Evolutionary conservation across 352 stramenopile species (phyloP).

Genomic region (Phytophthora quininea): DNA sequence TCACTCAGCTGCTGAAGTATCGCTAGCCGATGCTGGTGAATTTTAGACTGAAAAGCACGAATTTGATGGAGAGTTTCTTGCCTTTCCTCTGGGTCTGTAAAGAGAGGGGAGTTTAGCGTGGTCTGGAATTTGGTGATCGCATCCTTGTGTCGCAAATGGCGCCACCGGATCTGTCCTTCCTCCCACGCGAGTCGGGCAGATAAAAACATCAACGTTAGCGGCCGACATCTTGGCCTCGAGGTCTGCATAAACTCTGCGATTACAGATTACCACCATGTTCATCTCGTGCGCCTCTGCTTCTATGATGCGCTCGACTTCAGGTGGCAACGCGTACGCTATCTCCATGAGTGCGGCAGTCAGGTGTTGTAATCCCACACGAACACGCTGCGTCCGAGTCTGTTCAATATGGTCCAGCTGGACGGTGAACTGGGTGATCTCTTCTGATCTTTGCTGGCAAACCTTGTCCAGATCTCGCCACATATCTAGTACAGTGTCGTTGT

Average conservation of each 20-base stretch:
- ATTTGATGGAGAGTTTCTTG: slow-evolving; percentile 59
- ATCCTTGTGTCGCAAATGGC: slow-evolving; percentile 76
- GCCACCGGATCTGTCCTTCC: slow-evolving; percentile 63
- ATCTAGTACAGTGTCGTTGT: slow-evolving; percentile 39
- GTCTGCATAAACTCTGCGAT: slow-evolving; percentile 76
- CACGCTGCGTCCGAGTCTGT: slow-evolving; percentile 43
- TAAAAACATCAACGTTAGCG: slow-evolving; percentile 72
- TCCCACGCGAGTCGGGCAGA: slow-evolving; percentile 69
- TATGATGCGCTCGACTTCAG: slow-evolving; percentile 77
- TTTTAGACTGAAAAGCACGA: slow-evolving; percentile 48
- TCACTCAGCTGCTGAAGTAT: slow-evolving; percentile 57
- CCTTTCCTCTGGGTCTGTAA: slow-evolving; percentile 75
- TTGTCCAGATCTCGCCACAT: slow-evolving; percentile 52
- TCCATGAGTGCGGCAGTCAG: slow-evolving; percentile 70
- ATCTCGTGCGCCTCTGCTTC: slow-evolving; percentile 77
- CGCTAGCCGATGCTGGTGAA: slow-evolving; percentile 63
- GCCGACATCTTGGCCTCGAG: slow-evolving; percentile 70
- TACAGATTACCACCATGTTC: slow-evolving; percentile 85
- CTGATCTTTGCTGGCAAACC: slow-evolving; percentile 52
- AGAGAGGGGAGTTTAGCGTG: slow-evolving; percentile 62
- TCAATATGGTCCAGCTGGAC: slow-evolving; percentile 59
- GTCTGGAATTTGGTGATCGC: slow-evolving; percentile 66
- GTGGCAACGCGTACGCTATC: slow-evolving; percentile 61
- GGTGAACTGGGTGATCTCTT: slow-evolving; percentile 48
- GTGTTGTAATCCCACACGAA: slow-evolving; percentile 42